A percentile compares a stretch with the other conserved stretches of the same genome.
Evolutionary conservation across 768 basidiomycete species (phyloP).

Genomic region (Serendipita vermifera): DNA sequence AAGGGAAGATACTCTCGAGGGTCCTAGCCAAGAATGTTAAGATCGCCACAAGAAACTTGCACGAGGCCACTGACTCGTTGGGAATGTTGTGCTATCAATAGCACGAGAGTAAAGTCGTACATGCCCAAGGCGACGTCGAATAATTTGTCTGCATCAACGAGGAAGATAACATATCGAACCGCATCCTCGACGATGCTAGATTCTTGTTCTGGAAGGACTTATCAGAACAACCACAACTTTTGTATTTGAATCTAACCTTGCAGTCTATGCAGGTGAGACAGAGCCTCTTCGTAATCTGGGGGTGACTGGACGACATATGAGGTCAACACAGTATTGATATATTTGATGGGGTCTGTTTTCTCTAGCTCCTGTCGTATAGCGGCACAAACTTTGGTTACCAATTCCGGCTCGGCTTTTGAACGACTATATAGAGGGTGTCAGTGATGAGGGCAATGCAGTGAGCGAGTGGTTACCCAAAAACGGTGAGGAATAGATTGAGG

Average conservation of each 20-base stretch:
- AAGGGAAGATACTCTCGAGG: constrained; percentile 97
- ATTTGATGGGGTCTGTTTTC: constrained; percentile 54
- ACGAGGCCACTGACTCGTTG: constrained; percentile 57
- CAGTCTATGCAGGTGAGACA: constrained; percentile 58
- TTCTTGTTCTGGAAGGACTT: constrained; percentile 34
- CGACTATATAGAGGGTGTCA: background rate
- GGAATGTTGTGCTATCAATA: constrained; percentile 93
- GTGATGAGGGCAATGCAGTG: background rate
- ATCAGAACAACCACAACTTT: background rate
- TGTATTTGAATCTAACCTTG: constrained; percentile 39
- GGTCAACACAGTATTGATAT: constrained; percentile 83
- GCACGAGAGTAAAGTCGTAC: constrained; percentile 94
- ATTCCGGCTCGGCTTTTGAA: constrained; percentile 12
- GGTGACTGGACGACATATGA: constrained; percentile 87
- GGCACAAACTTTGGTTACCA: constrained; percentile 62
- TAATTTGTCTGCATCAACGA: constrained; percentile 80
- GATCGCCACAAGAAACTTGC: constrained; percentile 12
- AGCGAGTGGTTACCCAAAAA: constrained; percentile 52
- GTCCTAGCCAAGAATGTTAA: constrained; percentile 42
- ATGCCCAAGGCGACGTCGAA: constrained; percentile 95
- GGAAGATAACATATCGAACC: constrained; percentile 96
- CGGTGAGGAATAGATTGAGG: constrained; percentile 82
- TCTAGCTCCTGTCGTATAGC: constrained; percentile 62
- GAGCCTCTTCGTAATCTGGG: constrained; percentile 77
- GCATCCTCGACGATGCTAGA: constrained; percentile 84